These are phyloP conservation scores for Bipolaris cookei DNA, from an alignment of 2,329 filamentous ascomycete species.

Conservation along the genomic window DNA sequence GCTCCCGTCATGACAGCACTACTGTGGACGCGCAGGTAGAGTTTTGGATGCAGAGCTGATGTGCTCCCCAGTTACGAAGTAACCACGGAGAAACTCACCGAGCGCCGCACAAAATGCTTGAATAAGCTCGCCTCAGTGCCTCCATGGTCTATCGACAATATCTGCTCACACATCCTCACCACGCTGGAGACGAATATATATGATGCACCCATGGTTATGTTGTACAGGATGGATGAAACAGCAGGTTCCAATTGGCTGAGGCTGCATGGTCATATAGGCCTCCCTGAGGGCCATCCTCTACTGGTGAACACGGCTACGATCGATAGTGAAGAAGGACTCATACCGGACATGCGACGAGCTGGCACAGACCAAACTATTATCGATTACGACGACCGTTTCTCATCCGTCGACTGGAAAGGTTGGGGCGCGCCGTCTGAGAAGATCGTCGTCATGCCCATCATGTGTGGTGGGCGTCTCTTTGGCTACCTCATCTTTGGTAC, in stretches of 20 bases:
- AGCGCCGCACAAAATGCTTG: slow-evolving; percentile 41
- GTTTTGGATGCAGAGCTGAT: slow-evolving; percentile 1
- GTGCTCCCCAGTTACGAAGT: slow-evolving; percentile 35
- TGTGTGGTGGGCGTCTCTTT: slow-evolving; percentile 28
- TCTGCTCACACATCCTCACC: slow-evolving; percentile 38
- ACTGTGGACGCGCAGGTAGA: background rate
- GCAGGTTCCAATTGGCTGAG: slow-evolving; percentile 19
- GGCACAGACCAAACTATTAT: slow-evolving; percentile 30
- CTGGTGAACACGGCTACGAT: slow-evolving; percentile 31
- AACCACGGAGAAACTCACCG: slow-evolving; percentile 39
- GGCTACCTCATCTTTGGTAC: slow-evolving; percentile 45
- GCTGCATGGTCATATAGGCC: slow-evolving; percentile 36
- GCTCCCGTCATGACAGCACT: background rate
- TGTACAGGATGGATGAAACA: slow-evolving; percentile 34
- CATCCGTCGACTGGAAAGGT: slow-evolving; percentile 36
- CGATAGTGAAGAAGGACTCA: slow-evolving; percentile 33
- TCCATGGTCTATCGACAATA: slow-evolving; percentile 25
- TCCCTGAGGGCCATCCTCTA: slow-evolving; percentile 37
- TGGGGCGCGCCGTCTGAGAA: slow-evolving; percentile 35
- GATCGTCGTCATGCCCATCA: slow-evolving; percentile 38
- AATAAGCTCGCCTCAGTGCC: slow-evolving; percentile 41
- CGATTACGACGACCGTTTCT: slow-evolving; percentile 41
- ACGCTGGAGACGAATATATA: slow-evolving; percentile 35
- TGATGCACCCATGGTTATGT: slow-evolving; percentile 42
- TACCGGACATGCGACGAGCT: slow-evolving; percentile 39